Base-by-base conservation (phyloP, 352 stramenopile genomes). In the Phytophthora niederhauseri region DNA sequence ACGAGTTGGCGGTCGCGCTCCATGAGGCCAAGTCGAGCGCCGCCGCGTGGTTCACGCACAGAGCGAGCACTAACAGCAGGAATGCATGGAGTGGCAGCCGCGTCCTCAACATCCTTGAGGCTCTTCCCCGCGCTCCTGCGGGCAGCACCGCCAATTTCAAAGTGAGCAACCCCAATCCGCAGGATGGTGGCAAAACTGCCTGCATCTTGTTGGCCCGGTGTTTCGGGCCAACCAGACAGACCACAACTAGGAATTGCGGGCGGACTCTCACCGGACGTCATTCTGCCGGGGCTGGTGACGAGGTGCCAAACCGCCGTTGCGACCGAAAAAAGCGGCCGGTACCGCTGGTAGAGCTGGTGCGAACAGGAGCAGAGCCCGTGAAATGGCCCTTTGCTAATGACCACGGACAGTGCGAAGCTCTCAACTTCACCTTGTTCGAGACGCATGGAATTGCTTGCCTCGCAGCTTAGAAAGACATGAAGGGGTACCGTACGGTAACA, bases 281-380 rank as follows among this genome's bases (percentile, higher is more conserved):
- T 52, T 2, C 56, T 46, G 8, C n/a, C 20, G 14, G 24, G 9
- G 1, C 2, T 14, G 24, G 4, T 71, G 64, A 71, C 64, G 64
- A 28, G 28, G 6, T 28, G 22, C 11, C 45, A n/a, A 22, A 36
- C 36, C 28, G 46, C 48, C 30, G 34, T 61, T 58, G 45, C 45
- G 26, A 41, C 22, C 59, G 20, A 49, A 20, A 38, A 63, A 49
- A 63, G 43, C 51, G 52, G 63, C 59, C 46, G 48, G 41, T 70
- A 70, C 64, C 56, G 64, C 55, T 66, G 48, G 48, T 66, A 66
- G 49, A 71, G 57, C 64, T 63, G 26, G 58, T 72, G 51, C 65
- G 45, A 68, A 45, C 59, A 59, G 59, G 41, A 64, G 59, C 65
- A 72, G 63, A 72, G 65, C 65, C 58, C 43, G 30, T 66, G 58